phyloP scores from a whole-genome alignment of 176 grass and related monocot species.

The Stipa capillata region DNA sequence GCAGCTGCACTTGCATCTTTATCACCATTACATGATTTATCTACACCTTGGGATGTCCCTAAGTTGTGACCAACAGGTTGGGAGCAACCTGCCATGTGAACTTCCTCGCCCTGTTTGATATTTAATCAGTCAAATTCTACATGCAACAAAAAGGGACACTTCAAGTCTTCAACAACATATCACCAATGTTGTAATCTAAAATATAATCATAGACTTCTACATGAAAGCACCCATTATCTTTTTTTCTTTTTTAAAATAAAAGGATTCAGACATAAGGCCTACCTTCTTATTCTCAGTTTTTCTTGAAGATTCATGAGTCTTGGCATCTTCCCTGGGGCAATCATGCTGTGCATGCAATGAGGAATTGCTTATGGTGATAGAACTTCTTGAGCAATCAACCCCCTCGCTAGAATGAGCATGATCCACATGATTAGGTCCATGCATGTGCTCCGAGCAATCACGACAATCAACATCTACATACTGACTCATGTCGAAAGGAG shows the following conservation, averaged over 20 bases:
- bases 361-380: constrained; percentile 16
- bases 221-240: neutral
- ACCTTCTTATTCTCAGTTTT: constrained; percentile 37
- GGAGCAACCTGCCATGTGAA: neutral
- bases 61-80: constrained; percentile 13
- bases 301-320: constrained; percentile 7
- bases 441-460: constrained; percentile 24
- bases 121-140: constrained; percentile 46
- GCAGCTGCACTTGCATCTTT: constrained; percentile 4
- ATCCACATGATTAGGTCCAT: constrained; percentile 38
- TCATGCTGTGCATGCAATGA: constrained; percentile 14
- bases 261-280: constrained; percentile 25
- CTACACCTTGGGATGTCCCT: neutral
- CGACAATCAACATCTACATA: constrained; percentile 49
- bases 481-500: constrained; percentile 86
- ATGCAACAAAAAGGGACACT: constrained; percentile 30
- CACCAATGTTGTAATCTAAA: neutral
- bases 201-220: neutral
- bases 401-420: constrained; percentile 31
- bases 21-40: constrained; percentile 25
- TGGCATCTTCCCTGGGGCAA: neutral
- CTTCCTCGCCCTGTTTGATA: constrained; percentile 49
- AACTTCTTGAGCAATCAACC: constrained; percentile 16
- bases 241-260: neutral
- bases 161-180: constrained; percentile 7